Evolutionary conservation across 441 rosid genomes (phyloP).

Genomic region (Mallotus repandus): DNA sequence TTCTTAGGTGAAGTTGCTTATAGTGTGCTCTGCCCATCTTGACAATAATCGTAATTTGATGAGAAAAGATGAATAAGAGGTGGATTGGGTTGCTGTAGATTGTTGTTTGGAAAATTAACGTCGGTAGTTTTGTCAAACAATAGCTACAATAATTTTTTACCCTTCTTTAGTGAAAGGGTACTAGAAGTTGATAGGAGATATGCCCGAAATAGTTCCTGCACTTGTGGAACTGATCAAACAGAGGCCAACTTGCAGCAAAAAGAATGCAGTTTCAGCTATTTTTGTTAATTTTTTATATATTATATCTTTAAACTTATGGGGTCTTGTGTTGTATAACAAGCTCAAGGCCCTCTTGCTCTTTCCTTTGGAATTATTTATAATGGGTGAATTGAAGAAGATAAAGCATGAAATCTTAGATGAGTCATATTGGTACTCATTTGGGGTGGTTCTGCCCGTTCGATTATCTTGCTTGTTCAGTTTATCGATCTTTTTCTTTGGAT

Average conservation of each 20-base stretch:
- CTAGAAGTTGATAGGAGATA: too few species aligned
- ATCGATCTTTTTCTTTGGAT: constrained; percentile 92
- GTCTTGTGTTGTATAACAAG: constrained; percentile 90
- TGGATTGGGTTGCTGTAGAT: neutral
- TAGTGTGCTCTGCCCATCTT: constrained; percentile 1
- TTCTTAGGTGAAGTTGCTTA: constrained; percentile 11
- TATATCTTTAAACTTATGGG: constrained; percentile 52
- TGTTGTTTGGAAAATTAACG: neutral
- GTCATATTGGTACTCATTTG: constrained; percentile 68
- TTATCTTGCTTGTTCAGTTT: constrained; percentile 78
- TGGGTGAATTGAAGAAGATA: constrained; percentile 93
- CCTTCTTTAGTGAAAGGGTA: too few species aligned
- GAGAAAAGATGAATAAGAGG: neutral
- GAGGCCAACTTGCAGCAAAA: too few species aligned
- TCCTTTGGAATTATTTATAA: constrained; percentile 85
- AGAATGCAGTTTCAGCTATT: too few species aligned
- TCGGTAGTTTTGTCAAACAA: neutral
- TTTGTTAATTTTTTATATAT: too few species aligned
- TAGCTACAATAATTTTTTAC: too few species aligned
- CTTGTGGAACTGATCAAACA: too few species aligned
- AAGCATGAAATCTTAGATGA: constrained; percentile 69
- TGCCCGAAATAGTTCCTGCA: too few species aligned
- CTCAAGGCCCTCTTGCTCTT: constrained; percentile 91
- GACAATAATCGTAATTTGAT: neutral
- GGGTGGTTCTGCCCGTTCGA: constrained; percentile 72